Percentiles rank a stretch among this genome's conserved stretches.
Conservation (phyloP, 768 basidiomycete genomes). For the Naganishia vaughanmartiniae region DNA sequence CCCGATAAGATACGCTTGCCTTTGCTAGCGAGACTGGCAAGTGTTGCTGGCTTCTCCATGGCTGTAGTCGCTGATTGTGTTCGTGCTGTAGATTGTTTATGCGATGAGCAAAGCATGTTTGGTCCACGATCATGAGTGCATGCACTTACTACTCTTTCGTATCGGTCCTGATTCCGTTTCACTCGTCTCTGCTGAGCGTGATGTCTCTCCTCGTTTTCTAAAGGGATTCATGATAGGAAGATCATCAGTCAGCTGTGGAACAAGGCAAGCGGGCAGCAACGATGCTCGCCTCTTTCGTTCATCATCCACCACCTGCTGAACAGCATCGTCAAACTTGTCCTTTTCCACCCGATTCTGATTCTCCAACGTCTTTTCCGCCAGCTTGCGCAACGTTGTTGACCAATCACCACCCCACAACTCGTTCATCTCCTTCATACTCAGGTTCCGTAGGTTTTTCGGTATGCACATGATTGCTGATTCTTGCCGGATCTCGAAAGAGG, state of each 20-base stretch:
- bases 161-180: conserved; percentile 19
- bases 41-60: not conserved
- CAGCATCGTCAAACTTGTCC: conserved; percentile 38
- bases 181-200: conserved; percentile 17
- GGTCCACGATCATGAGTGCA: not conserved
- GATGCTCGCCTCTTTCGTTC: conserved; percentile 43
- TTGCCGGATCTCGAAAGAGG: conserved; percentile 47
- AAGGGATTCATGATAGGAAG: not conserved
- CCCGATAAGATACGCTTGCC: conserved; percentile 11
- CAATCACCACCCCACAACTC: conserved; percentile 47
- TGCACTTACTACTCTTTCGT: conserved; percentile 16
- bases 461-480: conserved; percentile 49
- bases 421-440: conserved; percentile 48
- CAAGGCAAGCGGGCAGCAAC: not conserved
- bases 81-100: not conserved
- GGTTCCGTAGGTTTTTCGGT: conserved; percentile 42
- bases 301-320: conserved; percentile 36
- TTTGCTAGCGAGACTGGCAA: conserved; percentile 7
- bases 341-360: conserved; percentile 28
- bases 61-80: not conserved
- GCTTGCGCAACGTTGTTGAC: conserved; percentile 40
- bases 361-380: conserved; percentile 38
- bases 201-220: conserved; percentile 9
- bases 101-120: not conserved
- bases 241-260: not conserved